These are phyloP conservation scores for Trichoderma atroviride DNA, from an alignment of 2,329 filamentous ascomycete species.

Conservation along the genomic window DNA sequence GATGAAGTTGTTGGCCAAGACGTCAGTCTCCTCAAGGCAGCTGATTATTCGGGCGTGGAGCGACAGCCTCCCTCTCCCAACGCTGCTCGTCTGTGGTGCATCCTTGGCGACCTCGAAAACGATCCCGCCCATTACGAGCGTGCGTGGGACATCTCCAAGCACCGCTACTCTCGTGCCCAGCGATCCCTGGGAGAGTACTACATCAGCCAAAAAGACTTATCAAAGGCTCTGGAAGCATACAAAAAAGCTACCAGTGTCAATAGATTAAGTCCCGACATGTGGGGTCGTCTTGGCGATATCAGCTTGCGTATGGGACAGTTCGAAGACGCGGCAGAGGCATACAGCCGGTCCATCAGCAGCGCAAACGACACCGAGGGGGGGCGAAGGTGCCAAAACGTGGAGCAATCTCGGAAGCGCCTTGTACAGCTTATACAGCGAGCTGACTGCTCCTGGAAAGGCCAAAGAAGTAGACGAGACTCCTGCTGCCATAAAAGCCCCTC, in stretches of 20 bases:
- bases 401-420: constrained; percentile 89
- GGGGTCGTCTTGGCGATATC: constrained; percentile 90
- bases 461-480: constrained; percentile 11
- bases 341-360: constrained; percentile 74
- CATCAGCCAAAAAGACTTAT: constrained; percentile 65
- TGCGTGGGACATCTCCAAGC: constrained; percentile 83
- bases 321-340: constrained; percentile 79
- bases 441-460: constrained; percentile 44
- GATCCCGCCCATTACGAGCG: constrained; percentile 76
- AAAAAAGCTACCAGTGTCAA: constrained; percentile 76
- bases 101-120: constrained; percentile 85
- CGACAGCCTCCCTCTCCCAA: constrained; percentile 72
- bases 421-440: constrained; percentile 66
- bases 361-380: constrained; percentile 69
- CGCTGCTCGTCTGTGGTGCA: constrained; percentile 86
- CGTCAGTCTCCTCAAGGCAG: constrained; percentile 56
- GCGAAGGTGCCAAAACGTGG: constrained; percentile 90
- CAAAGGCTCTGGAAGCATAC: constrained; percentile 76
- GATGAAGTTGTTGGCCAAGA: constrained; percentile 56
- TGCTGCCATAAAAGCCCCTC: constrained; percentile 32
- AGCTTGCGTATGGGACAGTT: constrained; percentile 77
- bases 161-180: constrained; percentile 84
- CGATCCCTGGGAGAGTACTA: constrained; percentile 82
- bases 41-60: constrained; percentile 63
- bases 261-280: constrained; percentile 77